Base-by-base conservation (phyloP, 257 asterid genomes). In the Sherardia arvensis region DNA sequence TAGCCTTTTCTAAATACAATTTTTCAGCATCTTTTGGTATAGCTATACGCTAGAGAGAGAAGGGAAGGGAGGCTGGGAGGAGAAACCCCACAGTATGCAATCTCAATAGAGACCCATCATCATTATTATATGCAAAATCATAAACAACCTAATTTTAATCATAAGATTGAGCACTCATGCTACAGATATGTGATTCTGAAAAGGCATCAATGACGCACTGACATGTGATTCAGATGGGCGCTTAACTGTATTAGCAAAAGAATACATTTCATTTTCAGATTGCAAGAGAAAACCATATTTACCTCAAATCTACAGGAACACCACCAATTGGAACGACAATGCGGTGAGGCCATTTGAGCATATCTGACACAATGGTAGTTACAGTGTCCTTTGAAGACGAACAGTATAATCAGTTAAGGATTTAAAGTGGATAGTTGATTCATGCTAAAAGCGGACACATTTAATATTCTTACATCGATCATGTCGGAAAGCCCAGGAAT, bases 331-430 rank as follows among this genome's bases (percentile, higher is more conserved):
- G 99, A 74, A 93, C 97, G 71, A 93, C 97, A 73, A 93, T 93
- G 69, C 99, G 78, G 84, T 93, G 97, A 38, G 99, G 99, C 99
- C 99, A 93, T 80, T 90, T 95, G 30, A 93, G 95, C 95, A 71
- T 90, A 76, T 93, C 99, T 17, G 79, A 73, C 65, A 93, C 87
- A 32, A 93, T 93, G 64, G 97, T 74, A 33, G 80, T 61, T 49
- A 93, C 99, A 73, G 96, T 93, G 67, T 93, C 99, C 99, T 93
- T 30, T 49, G 17, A 40, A 68, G 33, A 64, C 63, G 73, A 49
- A 73, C 34, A 60, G 60, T 65, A 66, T 28, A 18, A 64, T 82
- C 83, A 83, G 76, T 59, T 51, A 70, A 61, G 12, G 47, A 38
- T 38, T 38, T 5, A 53, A 15, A 43, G 53, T 7, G 32, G 48